Conservation (phyloP, 768 basidiomycete genomes). For the Agrocybe chaxingu region DNA sequence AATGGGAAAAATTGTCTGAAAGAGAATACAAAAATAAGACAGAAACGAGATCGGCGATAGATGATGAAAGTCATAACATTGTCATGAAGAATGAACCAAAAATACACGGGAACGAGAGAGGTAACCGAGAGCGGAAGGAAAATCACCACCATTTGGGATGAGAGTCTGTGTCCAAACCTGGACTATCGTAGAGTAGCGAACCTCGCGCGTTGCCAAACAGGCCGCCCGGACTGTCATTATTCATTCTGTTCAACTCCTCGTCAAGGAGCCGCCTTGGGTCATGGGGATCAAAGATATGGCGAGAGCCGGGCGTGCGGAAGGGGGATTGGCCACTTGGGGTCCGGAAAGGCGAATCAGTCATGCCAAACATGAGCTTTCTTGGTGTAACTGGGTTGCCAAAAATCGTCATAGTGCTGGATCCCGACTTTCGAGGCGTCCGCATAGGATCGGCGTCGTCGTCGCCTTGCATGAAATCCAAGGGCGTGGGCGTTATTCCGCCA, state of each 20-base stretch:
- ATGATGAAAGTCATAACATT: slow-evolving; percentile 11
- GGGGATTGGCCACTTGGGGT: slow-evolving; percentile 32
- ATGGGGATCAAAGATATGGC: slow-evolving; percentile 64
- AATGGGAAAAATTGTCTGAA: not conserved
- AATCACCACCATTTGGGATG: slow-evolving; percentile 27
- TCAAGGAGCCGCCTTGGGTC: slow-evolving; percentile 67
- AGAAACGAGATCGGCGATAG: slow-evolving; percentile 10
- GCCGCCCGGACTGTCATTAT: slow-evolving; percentile 58
- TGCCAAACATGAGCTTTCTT: slow-evolving; percentile 32
- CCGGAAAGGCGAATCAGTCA: slow-evolving; percentile 37
- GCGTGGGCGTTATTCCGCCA: slow-evolving; percentile 20
- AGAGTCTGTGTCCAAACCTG: slow-evolving; percentile 38
- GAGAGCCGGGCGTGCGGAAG: slow-evolving; percentile 46
- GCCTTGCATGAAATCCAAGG: slow-evolving; percentile 18
- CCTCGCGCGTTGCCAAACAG: slow-evolving; percentile 59
- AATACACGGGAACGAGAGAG: slow-evolving; percentile 1
- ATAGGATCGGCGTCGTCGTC: slow-evolving; percentile 26
- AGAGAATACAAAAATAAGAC: slow-evolving; percentile 7
- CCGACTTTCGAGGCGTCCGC: slow-evolving; percentile 37
- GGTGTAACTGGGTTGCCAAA: slow-evolving; percentile 35
- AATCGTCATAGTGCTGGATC: slow-evolving; percentile 17
- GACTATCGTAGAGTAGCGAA: slow-evolving; percentile 67
- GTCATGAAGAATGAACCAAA: slow-evolving; percentile 11
- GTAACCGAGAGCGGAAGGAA: not conserved
- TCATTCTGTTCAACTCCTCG: slow-evolving; percentile 64